Base-by-base conservation (phyloP, 495 filamentous ascomycete species). In the Alectoria sarmentosa region DNA sequence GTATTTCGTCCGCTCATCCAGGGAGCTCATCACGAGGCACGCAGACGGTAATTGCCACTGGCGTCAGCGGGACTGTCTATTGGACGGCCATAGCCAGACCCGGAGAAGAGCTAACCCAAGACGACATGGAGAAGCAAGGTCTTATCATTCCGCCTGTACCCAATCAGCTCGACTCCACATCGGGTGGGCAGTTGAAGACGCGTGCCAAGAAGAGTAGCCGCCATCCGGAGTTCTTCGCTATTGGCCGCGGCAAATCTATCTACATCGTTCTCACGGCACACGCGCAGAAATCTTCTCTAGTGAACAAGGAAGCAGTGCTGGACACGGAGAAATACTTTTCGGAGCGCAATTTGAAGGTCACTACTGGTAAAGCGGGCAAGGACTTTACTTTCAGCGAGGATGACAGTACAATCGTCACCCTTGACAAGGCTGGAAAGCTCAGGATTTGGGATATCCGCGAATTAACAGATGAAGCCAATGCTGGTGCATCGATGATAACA, bases 301-400 rank as follows among this genome's bases (percentile, higher is more conserved):
- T 89, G 67, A 87, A 88, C 65, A 78, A 84, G 58, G 88, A 87
- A n/a, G 77, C 83, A 58, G 81, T 86, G 38, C 86, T 92, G 66
- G 89, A 95, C 72, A 90, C 83, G 7, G 90, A 95, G 72, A 90
- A 86, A 70, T 95, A 95, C 68, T 84, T 95, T 68, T 85, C 85
- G 66, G 87, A 96, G 66, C 92, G 89, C 70, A 85, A 88, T 46
- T 80, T 96, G 66, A 93, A 91, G 76, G 94, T 99, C 73, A 89
- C 90, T 55, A 97, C 91, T 61, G 95, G 95, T 60, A 99, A 99
- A 76, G 95, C 95, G 57, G 93, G 92, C 38, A 98, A 99, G 75
- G 95, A 99, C 69, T 99, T 98, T 73, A 85, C 87, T 56, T 99
- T 99, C 77, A 96, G 92, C 73, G 90, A 92, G 70, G 95, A 98